Evolutionary conservation across 2,329 filamentous ascomycete genomes (phyloP).

Genomic region (Coniosporium tulheliwenetii): DNA sequence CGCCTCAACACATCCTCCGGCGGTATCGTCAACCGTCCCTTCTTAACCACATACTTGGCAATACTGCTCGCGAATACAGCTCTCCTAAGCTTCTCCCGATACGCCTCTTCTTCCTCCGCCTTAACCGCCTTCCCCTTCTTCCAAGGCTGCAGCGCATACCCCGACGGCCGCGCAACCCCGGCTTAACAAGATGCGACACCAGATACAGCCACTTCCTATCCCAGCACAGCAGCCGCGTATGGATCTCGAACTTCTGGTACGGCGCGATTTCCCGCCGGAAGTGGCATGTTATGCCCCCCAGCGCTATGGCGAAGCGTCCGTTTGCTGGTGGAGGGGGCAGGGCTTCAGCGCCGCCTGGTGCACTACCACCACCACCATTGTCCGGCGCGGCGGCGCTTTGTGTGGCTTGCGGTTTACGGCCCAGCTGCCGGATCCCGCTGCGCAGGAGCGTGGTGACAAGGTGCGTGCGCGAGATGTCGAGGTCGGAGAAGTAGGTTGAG

Average conservation of each 20-base stretch:
- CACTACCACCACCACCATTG: constrained; percentile 6
- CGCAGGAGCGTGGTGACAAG: constrained; percentile 44
- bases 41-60: constrained; percentile 35
- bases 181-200: constrained; percentile 30
- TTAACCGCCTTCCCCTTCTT: constrained; percentile 7
- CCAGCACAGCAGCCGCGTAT: constrained; percentile 31
- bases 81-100: constrained; percentile 21
- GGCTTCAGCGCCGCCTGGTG: neutral
- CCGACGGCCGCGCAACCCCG: constrained; percentile 23
- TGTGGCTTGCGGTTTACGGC: constrained; percentile 6
- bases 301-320: constrained; percentile 21
- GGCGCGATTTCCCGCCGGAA: constrained; percentile 32
- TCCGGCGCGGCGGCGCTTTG: neutral
- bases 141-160: constrained; percentile 31
- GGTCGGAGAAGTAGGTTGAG: constrained; percentile 74
- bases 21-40: constrained; percentile 59
- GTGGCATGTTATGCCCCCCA: constrained; percentile 30
- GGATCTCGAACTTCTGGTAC: constrained; percentile 29
- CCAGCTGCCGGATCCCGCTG: constrained; percentile 12
- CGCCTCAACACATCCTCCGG: constrained; percentile 60
- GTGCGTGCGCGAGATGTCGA: constrained; percentile 71
- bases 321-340: neutral
- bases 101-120: constrained; percentile 10
- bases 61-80: constrained; percentile 33
- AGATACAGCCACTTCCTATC: constrained; percentile 35